These are phyloP conservation scores for Caryopteris hybrid DNA, from an alignment of 305 asterid species.

Conservation along the genomic window DNA sequence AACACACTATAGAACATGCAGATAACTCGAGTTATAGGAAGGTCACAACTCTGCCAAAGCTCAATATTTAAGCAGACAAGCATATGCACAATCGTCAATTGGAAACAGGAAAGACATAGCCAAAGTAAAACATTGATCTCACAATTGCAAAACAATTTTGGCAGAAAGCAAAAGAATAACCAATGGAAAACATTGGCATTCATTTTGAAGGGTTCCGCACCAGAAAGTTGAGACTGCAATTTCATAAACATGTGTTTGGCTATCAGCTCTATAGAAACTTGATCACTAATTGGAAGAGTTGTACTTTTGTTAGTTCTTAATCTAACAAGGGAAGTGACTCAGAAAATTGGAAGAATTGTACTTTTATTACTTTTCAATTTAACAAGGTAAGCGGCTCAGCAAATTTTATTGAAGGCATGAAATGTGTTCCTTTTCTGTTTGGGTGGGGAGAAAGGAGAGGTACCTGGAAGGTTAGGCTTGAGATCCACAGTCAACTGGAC, in stretches of 20 bases:
- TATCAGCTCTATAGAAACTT: neutral
- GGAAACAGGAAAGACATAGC: neutral
- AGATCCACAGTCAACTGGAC: slow-evolving; percentile 84
- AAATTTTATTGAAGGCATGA: neutral
- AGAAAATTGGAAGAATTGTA: neutral
- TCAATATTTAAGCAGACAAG: neutral
- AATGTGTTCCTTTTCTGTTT: neutral
- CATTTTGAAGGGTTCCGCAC: neutral
- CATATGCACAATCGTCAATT: neutral
- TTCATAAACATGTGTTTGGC: neutral
- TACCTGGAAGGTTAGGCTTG: slow-evolving; percentile 86
- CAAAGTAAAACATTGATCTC: neutral
- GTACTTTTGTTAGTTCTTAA: neutral
- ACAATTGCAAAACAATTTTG: neutral
- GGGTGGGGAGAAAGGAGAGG: neutral
- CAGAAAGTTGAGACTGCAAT: neutral
- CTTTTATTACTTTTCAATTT: neutral
- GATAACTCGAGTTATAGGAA: neutral
- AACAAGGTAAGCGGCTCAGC: neutral
- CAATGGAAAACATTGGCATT: neutral
- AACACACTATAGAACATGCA: neutral
- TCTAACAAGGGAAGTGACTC: too few species aligned
- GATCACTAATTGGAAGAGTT: neutral
- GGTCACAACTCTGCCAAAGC: neutral
- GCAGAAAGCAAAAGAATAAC: neutral